Evolutionary conservation across 768 basidiomycete genomes (phyloP), one percentile per base, ranked within the genome.

Genomic region (Pleurotus pulmonarius): DNA sequence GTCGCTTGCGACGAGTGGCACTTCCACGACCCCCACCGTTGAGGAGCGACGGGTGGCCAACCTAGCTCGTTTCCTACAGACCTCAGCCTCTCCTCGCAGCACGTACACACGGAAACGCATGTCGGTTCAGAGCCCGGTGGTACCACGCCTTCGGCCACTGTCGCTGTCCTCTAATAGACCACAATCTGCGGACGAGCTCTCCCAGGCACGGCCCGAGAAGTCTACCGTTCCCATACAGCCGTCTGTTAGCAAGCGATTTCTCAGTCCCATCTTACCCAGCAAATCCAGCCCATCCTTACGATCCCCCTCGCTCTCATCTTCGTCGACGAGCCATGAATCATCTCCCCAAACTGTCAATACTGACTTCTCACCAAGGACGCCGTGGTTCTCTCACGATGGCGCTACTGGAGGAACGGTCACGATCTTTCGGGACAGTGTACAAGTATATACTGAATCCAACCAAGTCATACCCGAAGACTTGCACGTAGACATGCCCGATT

Each of bases 1-100:
- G 41, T 65, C 60, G 43, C 58, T 77, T 53, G 26, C 38, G n/a
- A 37, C 24, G 25, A 37, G 26, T 44, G n/a, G 11, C 20, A 16
- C 43, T 18, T 37, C 22, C 41, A 8, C 37, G 13, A 25, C 18
- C 22, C 38, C n/a, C 38, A n/a, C 37, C 2, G 34, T 22, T 11
- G 51, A 53, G 3, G 39, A 41, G 39, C 15, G 51, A 40, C 37
- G 51, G 11, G n/a, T 18, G 38, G 26, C 38, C 18, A 53, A 53
- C 15, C 51, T 53, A 13, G 51, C 51, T 2, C 37, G 51, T 9
- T 53, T 53, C 38, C 39, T 53, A 7, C 11, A 38, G 38, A 38
- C 51, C 39, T 41, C 51, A 5, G 12, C 13, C 18, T 38, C 39
- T 4, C 51, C n/a, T 39, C 13, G 24, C 16, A 15, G 39, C 39